Evolutionary conservation across 306 rosid species (phyloP).

Genomic region (Prunus fruticosa): DNA sequence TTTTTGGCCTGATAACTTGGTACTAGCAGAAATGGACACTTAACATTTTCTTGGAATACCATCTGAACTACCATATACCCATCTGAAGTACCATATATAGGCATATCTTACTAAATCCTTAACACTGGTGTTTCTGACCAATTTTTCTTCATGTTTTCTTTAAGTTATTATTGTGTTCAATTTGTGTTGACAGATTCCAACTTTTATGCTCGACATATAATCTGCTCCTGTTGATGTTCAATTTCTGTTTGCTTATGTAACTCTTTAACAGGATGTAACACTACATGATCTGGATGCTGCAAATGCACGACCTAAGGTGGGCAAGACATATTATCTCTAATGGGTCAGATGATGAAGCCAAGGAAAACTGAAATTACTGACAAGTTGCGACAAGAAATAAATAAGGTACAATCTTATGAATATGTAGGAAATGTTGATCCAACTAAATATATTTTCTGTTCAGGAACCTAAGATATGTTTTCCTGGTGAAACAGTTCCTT

Average conservation of each 20-base stretch:
- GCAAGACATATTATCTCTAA: slow-evolving; percentile 87
- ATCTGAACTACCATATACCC: neutral
- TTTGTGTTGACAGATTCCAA: neutral
- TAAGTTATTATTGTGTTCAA: neutral
- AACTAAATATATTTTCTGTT: slow-evolving; percentile 8
- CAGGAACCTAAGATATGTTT: neutral
- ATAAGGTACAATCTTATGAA: slow-evolving; percentile 54
- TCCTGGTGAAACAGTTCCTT: neutral
- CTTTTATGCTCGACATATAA: neutral
- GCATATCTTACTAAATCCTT: neutral
- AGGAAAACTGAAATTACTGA: slow-evolving; percentile 93
- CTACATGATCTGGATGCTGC: slow-evolving; percentile 90
- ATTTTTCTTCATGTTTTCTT: neutral
- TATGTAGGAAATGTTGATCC: neutral
- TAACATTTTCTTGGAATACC: neutral
- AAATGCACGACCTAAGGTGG: slow-evolving; percentile 94
- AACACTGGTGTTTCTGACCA: neutral
- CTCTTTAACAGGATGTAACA: slow-evolving; percentile 68
- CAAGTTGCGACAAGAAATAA: slow-evolving; percentile 85
- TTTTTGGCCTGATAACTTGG: neutral
- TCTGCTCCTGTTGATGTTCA: slow-evolving; percentile 10
- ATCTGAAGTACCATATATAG: neutral
- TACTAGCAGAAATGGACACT: neutral
- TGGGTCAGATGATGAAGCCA: slow-evolving; percentile 99
- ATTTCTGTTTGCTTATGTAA: slow-evolving; percentile 4